A percentile compares a stretch with the other conserved stretches of the same genome.
These are phyloP conservation scores for Jamesozyma rosinii DNA, from an alignment of 805 yeast genomes.

Conservation along the genomic window DNA sequence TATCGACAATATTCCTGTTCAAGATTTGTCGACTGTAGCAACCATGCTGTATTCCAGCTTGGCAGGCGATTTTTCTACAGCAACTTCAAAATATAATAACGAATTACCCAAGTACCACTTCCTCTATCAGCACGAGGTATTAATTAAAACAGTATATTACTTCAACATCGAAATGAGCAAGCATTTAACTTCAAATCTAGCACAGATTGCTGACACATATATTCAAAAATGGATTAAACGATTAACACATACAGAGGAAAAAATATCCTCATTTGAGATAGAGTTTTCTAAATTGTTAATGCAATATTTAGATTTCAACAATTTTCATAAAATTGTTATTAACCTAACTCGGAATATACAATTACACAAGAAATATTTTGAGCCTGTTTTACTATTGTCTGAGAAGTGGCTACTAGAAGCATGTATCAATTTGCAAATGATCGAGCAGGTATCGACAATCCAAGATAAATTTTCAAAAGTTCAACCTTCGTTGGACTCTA, in stretches of 20 bases:
- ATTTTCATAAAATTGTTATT: constrained; percentile 17
- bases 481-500: constrained; percentile 2
- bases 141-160: constrained; percentile 30
- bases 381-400: constrained; percentile 6
- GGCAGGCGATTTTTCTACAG: constrained; percentile 4
- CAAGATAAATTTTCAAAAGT: neutral
- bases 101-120: constrained; percentile 15
- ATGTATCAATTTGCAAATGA: constrained; percentile 14
- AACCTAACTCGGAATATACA: constrained; percentile 6
- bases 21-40: constrained; percentile 18
- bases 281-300: constrained; percentile 17
- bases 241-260: neutral
- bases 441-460: constrained; percentile 1
- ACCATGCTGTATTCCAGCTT: constrained; percentile 13
- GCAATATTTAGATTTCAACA: constrained; percentile 21
- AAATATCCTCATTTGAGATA: constrained; percentile 17
- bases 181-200: constrained; percentile 26
- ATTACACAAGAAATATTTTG: constrained; percentile 6
- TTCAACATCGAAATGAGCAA: constrained; percentile 30
- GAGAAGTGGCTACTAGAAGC: constrained; percentile 11
- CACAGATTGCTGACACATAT: constrained; percentile 27
- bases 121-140: constrained; percentile 21
- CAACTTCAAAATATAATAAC: neutral
- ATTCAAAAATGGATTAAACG: constrained; percentile 25
- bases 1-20: constrained; percentile 1